A percentile compares a stretch with the other conserved stretches of the same genome.
phyloP scores from a whole-genome alignment of 1,139 yeast genomes.

The Hyphopichia buzzinii region DNA sequence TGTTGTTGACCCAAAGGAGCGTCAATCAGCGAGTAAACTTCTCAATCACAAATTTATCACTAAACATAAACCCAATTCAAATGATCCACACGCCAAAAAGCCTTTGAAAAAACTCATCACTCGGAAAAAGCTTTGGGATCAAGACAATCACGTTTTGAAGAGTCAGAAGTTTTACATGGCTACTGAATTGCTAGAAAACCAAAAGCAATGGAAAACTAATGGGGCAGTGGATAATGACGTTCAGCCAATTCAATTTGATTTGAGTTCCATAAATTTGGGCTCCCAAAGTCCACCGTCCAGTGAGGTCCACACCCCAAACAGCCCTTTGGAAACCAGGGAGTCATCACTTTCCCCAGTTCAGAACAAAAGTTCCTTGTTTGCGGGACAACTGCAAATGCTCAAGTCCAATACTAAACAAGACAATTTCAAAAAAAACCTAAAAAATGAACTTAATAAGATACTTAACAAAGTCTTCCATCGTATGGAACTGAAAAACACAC shows the following conservation, averaged over 20 bases:
- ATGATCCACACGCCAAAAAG: conserved; percentile 12
- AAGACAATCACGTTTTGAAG: conserved; percentile 34
- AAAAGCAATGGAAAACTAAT: conserved; percentile 29
- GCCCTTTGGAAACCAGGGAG: conserved; percentile 15
- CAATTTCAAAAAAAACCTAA: conserved; percentile 20
- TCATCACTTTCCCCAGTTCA: conserved; percentile 14
- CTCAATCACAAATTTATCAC: conserved; percentile 59
- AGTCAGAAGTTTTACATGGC: conserved; percentile 39
- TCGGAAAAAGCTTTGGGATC: conserved; percentile 41
- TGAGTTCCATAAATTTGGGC: conserved; percentile 27
- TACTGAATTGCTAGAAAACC: conserved; percentile 36
- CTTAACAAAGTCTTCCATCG: conserved; percentile 36
- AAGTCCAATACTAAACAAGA: conserved; percentile 20
- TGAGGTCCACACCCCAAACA: conserved; percentile 6
- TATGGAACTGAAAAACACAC: conserved; percentile 28
- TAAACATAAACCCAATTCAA: conserved; percentile 12
- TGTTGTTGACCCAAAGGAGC: conserved; percentile 53
- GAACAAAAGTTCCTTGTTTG: neutral
- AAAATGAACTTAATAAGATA: conserved; percentile 31
- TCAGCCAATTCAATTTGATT: conserved; percentile 32
- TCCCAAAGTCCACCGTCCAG: neutral
- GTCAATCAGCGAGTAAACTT: conserved; percentile 61
- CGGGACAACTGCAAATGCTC: neutral
- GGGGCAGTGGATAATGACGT: conserved; percentile 7
- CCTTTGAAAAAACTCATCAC: conserved; percentile 35